These are phyloP conservation scores for Candida sp. DNA, from an alignment of 1,139 yeast genomes.

Conservation along the genomic window DNA sequence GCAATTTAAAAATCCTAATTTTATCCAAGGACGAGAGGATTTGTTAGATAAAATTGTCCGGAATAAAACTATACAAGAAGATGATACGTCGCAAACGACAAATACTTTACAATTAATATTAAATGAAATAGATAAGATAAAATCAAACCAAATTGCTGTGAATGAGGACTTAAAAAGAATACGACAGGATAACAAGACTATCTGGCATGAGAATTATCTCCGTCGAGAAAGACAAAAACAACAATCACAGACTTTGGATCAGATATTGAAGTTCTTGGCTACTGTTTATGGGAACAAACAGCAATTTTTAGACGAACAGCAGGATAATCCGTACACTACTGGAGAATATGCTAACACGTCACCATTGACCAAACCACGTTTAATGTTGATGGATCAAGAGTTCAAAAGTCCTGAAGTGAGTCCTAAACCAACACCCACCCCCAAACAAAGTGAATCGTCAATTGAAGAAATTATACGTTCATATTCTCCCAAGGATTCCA, in stretches of 20 bases:
- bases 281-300: constrained; percentile 70
- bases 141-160: constrained; percentile 73
- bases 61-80: constrained; percentile 39
- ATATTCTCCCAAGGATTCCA: constrained; percentile 15
- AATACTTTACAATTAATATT: constrained; percentile 53
- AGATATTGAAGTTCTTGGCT: constrained; percentile 83
- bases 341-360: constrained; percentile 8
- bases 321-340: constrained; percentile 6
- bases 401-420: constrained; percentile 16
- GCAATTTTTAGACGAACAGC: constrained; percentile 2
- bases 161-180: constrained; percentile 82
- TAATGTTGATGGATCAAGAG: constrained; percentile 44
- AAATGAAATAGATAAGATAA: constrained; percentile 72
- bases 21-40: constrained; percentile 67
- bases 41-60: constrained; percentile 68
- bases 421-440: constrained; percentile 6
- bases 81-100: constrained; percentile 22
- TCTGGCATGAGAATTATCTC: constrained; percentile 86
- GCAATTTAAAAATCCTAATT: constrained; percentile 82
- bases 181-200: constrained; percentile 79
- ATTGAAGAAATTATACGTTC: constrained; percentile 38
- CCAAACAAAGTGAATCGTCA: constrained; percentile 13
- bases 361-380: constrained; percentile 31
- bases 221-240: constrained; percentile 82
- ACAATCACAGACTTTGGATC: constrained; percentile 86